Base-by-base conservation (phyloP, 1,139 yeast genomes). In the Pichia sp. region DNA sequence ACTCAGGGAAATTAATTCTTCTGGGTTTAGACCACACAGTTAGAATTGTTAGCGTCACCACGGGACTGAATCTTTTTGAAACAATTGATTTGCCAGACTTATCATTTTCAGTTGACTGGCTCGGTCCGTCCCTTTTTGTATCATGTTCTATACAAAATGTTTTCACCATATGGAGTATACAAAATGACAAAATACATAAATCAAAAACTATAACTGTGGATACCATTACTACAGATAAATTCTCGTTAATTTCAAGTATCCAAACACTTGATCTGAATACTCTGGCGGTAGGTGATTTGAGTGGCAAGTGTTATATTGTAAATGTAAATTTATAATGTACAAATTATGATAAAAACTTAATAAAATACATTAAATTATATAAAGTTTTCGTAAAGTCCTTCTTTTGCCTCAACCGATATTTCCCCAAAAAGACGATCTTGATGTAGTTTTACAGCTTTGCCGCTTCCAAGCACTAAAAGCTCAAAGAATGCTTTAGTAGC, bases 401-500 rank as follows among this genome's bases (percentile, higher is more conserved):
- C 75, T 61, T 78, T 83, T 5, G 83, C 72, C 21, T 72, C 66
- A 43, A 89, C 75, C 16, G 65, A 62, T 51, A 90, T 83, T 39
- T 77, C 80, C 2, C 83, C 85, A 55, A 83, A 88, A 16, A 86
- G 67, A 36, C 72, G 74, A 3, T 74, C 71, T 70, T 90, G 96
- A 30, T 78, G 69, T 44, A 90, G 67, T 22, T 74, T 70, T 48
- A 90, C 71, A 48, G 91, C 84, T 60, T 86, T 93, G 52, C 82
- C 75, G 8, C 95, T 86, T 1, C 96, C 95, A 57, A 90, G 72
- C 1, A 89, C 93, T 61, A 91, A 74, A 65, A 90, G 68, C 65
- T 90, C 96, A 63, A 90, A 89, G 68, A 90, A 90, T 57, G 87
- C 79, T 62, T 81, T 79, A 9, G 90, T 79, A 1, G 91, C 93